Evolutionary conservation across 179 eudicot species (phyloP).

Genomic region (Heliamphora pulchella): DNA sequence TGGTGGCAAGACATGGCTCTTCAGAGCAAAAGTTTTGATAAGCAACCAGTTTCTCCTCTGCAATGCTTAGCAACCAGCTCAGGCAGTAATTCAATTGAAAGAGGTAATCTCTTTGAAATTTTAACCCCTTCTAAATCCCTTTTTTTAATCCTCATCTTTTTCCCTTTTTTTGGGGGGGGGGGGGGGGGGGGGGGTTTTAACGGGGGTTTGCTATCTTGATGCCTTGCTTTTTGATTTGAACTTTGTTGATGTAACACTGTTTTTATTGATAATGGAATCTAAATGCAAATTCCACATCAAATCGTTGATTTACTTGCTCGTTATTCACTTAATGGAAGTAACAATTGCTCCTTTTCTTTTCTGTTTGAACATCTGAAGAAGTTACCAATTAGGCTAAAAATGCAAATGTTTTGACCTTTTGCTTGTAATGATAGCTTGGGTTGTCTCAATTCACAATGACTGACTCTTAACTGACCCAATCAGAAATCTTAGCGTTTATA

Average conservation of each 20-base stretch:
- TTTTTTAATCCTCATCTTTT: background rate
- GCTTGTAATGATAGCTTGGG: background rate
- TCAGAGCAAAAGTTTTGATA: slow-evolving; percentile 29
- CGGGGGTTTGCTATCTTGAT: background rate
- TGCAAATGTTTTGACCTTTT: background rate
- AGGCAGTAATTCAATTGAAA: slow-evolving; percentile 27
- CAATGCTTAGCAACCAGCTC: slow-evolving; percentile 27
- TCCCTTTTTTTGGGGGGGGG: no score
- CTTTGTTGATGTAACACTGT: background rate
- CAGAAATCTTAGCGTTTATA: background rate
- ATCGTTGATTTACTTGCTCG: background rate
- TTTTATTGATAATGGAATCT: background rate
- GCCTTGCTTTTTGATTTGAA: background rate
- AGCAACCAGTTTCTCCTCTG: slow-evolving; percentile 26
- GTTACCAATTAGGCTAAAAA: background rate
- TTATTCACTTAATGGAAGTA: background rate
- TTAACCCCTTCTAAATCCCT: background rate
- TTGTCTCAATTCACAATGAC: background rate
- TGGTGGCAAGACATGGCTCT: slow-evolving; percentile 96
- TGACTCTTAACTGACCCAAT: background rate
- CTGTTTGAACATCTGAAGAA: background rate
- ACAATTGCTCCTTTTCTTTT: background rate
- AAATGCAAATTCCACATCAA: background rate
- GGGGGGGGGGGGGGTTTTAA: slow-evolving; percentile 9
- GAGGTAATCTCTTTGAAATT: slow-evolving; percentile 34